A percentile compares a stretch with the other conserved stretches of the same genome.
Conservation (phyloP, 1,139 yeast species). For the Meyerozyma elateridarum region DNA sequence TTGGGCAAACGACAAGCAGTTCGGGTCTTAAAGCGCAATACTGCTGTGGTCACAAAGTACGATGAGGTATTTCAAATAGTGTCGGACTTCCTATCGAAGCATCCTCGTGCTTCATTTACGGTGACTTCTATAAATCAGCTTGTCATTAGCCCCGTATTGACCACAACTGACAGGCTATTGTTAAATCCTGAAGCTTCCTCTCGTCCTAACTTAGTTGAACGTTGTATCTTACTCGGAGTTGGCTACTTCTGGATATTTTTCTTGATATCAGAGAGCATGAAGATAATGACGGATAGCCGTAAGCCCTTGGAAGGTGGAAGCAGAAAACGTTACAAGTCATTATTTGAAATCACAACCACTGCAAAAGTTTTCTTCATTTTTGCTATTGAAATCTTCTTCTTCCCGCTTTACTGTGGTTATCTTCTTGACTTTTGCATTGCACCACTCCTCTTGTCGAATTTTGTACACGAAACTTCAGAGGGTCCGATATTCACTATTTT, state of each 20-base stretch:
- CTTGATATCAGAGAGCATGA: slow-evolving; percentile 32
- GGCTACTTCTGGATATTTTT: slow-evolving; percentile 37
- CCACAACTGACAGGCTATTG: too few relatives aligned
- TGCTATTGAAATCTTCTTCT: slow-evolving; percentile 71
- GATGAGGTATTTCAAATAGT: too few relatives aligned
- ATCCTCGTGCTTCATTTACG: too few relatives aligned
- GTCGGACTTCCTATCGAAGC: too few relatives aligned
- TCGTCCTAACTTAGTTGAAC: slow-evolving; percentile 26
- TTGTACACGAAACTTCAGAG: slow-evolving; percentile 11
- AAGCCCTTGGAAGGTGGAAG: slow-evolving; percentile 46
- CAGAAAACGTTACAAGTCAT: slow-evolving; percentile 44
- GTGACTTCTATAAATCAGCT: too few relatives aligned
- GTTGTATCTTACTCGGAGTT: slow-evolving; percentile 25
- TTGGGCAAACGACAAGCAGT: too few relatives aligned
- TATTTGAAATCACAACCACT: slow-evolving; percentile 53
- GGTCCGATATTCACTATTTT: slow-evolving; percentile 18
- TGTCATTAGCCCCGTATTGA: too few relatives aligned
- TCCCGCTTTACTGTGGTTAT: slow-evolving; percentile 85
- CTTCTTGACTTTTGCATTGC: slow-evolving; percentile 66
- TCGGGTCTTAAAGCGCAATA: too few relatives aligned
- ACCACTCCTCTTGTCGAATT: slow-evolving; percentile 40
- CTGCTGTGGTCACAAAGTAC: too few relatives aligned
- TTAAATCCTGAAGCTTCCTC: slow-evolving; percentile 5
- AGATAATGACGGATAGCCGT: slow-evolving; percentile 23
- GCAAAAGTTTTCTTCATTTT: slow-evolving; percentile 72